A percentile compares a stretch with the other conserved stretches of the same genome.
These are phyloP conservation scores for Tympanopsis confertula DNA, from an alignment of 2,329 filamentous ascomycete genomes.

Conservation along the genomic window DNA sequence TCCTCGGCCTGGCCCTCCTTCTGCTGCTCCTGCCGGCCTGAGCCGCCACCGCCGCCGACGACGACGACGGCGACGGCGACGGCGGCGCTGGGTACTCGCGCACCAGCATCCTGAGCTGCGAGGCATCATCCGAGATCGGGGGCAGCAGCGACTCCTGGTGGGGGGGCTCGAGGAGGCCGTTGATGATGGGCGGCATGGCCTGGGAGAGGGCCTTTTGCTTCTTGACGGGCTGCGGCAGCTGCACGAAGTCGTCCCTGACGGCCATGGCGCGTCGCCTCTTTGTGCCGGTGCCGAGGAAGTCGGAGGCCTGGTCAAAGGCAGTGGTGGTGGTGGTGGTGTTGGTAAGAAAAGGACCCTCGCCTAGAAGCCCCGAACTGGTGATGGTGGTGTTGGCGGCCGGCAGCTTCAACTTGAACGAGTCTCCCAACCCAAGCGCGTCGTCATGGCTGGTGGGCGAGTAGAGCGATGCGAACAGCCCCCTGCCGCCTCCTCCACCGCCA, in stretches of 20 bases:
- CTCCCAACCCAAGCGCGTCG: no score
- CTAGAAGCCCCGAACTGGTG: no score
- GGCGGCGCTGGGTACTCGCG: background rate
- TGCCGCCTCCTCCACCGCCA: no score
- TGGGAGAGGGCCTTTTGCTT: conserved; percentile 41
- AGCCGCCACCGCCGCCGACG: conserved; percentile 18
- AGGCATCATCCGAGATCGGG: conserved; percentile 43
- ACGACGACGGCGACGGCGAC: conserved; percentile 5
- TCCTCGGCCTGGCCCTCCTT: conserved; percentile 41
- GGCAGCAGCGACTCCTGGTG: conserved; percentile 50
- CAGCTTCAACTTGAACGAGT: background rate
- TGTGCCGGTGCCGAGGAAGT: background rate
- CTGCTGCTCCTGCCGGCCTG: conserved; percentile 30
- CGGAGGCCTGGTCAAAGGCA: background rate
- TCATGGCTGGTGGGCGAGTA: no score
- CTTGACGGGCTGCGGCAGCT: conserved; percentile 52
- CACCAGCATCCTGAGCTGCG: conserved; percentile 11
- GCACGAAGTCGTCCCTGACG: conserved; percentile 49
- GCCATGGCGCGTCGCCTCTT: conserved; percentile 24
- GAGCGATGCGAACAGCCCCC: no score
- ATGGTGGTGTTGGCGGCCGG: background rate
- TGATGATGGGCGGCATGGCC: conserved; percentile 52
- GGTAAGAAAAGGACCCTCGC: no score
- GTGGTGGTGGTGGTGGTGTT: background rate
- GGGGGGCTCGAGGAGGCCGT: conserved; percentile 49